phyloP scores from a whole-genome alignment of 2,329 filamentous ascomycete genomes.

The Xylariaceae sp. region DNA sequence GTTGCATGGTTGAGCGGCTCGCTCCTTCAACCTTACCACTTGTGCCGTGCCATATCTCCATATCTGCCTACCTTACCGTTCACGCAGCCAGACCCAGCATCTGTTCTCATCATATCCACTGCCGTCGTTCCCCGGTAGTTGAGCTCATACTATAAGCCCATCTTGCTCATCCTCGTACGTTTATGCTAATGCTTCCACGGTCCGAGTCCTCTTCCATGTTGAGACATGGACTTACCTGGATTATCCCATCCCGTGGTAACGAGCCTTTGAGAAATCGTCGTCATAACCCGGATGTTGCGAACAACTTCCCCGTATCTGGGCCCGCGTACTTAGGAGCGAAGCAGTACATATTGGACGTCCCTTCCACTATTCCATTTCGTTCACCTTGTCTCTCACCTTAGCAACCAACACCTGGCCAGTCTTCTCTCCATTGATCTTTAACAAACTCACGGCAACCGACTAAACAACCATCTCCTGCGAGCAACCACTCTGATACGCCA shows the following conservation, averaged over 20 bases:
- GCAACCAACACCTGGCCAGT: conserved; percentile 3
- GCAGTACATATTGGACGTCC: neutral
- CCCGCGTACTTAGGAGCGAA: too few relatives aligned
- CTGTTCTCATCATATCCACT: conserved; percentile 5
- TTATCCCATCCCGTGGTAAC: conserved; percentile 7
- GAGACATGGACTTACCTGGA: conserved; percentile 21
- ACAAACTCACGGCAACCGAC: neutral
- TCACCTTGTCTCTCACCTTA: conserved; percentile 5
- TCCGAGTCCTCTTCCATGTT: neutral
- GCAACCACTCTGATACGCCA: neutral
- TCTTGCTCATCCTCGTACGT: conserved; percentile 22
- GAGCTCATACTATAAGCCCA: conserved; percentile 22
- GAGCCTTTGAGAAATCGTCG: conserved; percentile 5
- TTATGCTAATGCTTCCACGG: conserved; percentile 15
- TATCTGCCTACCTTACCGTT: neutral
- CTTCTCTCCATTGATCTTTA: neutral
- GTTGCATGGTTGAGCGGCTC: conserved; percentile 18
- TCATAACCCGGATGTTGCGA: conserved; percentile 13
- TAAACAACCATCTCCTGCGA: neutral
- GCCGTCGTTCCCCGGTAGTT: conserved; percentile 8
- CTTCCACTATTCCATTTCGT: neutral
- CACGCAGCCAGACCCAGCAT: neutral
- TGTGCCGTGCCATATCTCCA: conserved; percentile 2
- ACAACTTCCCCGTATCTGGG: too few relatives aligned
- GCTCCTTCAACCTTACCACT: conserved; percentile 2